A percentile compares a stretch with the other conserved stretches of the same genome.
phyloP scores from a whole-genome alignment of 352 stramenopile species.

The Phytophthora citricola region DNA sequence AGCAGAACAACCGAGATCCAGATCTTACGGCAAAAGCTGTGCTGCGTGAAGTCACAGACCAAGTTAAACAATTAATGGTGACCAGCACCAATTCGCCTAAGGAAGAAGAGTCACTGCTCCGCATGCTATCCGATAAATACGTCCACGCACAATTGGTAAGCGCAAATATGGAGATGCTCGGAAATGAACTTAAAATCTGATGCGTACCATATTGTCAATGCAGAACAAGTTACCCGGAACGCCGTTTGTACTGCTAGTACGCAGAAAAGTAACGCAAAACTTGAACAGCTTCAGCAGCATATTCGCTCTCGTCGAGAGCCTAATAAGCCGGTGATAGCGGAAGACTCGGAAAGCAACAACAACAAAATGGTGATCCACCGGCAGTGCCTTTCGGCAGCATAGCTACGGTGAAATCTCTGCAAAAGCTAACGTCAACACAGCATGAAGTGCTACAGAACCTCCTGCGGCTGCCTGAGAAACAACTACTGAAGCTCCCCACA shows the following conservation, averaged over 20 bases:
- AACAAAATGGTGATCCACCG: not conserved
- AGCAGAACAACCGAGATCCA: conserved; percentile 29
- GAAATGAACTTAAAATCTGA: not conserved
- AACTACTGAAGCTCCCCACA: conserved; percentile 42
- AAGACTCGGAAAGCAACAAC: conserved; percentile 10
- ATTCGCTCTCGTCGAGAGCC: conserved; percentile 2
- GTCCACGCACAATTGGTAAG: conserved; percentile 42
- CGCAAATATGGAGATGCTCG: not conserved
- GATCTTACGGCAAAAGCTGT: conserved; percentile 46
- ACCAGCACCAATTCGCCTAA: conserved; percentile 12
- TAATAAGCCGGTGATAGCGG: not conserved
- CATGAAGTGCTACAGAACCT: conserved; percentile 52
- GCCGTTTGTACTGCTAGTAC: conserved; percentile 57
- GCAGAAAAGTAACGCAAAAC: conserved; percentile 51
- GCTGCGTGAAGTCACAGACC: conserved; percentile 51
- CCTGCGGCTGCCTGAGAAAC: conserved; percentile 37
- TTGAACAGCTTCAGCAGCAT: conserved; percentile 42
- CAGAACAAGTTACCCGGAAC: conserved; percentile 54
- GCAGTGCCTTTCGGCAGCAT: not conserved
- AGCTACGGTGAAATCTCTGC: conserved; percentile 23
- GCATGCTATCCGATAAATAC: conserved; percentile 59
- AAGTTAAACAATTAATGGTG: conserved; percentile 48
- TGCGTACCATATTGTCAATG: not conserved
- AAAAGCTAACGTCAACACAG: conserved; percentile 39
- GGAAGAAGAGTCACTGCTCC: conserved; percentile 22